phyloP scores from a whole-genome alignment of 176 grass and related monocot genomes.

The Bothriochloa decipiens region DNA sequence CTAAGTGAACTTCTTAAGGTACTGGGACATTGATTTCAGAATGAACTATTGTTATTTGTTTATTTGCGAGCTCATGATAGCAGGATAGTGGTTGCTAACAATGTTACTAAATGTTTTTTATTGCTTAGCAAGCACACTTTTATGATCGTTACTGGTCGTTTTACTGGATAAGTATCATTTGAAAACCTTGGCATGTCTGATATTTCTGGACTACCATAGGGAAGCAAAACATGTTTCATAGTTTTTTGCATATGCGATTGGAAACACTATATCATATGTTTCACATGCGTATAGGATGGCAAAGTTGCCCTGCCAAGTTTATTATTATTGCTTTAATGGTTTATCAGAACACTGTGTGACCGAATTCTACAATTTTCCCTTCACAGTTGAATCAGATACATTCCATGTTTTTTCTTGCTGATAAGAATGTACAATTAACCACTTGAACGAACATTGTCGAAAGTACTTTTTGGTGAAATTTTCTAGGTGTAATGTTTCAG shows the following conservation, averaged over 20 bases:
- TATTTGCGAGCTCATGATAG: constrained; percentile 10
- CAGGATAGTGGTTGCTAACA: not conserved
- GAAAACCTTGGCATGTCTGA: not conserved
- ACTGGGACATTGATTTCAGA: constrained; percentile 21
- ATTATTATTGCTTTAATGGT: not conserved
- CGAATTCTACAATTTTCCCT: not conserved
- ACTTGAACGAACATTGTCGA: not conserved
- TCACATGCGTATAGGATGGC: no score
- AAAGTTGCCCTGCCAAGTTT: no score
- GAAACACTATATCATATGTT: not conserved
- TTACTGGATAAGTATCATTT: constrained; percentile 19
- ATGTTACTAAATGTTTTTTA: not conserved
- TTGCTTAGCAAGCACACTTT: constrained; percentile 13
- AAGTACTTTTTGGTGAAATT: not conserved
- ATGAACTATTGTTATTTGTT: not conserved
- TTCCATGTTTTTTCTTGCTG: not conserved
- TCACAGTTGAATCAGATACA: not conserved
- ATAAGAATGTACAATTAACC: not conserved
- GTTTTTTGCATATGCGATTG: not conserved
- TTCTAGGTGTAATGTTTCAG: not conserved
- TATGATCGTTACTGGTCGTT: constrained; percentile 4
- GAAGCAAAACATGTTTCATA: constrained; percentile 1
- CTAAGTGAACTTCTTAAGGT: constrained; percentile 86
- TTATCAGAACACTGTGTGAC: not conserved
- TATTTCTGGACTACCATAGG: not conserved